Evolutionary conservation across 306 rosid genomes (phyloP).

Genomic region (Datisca glomerata): DNA sequence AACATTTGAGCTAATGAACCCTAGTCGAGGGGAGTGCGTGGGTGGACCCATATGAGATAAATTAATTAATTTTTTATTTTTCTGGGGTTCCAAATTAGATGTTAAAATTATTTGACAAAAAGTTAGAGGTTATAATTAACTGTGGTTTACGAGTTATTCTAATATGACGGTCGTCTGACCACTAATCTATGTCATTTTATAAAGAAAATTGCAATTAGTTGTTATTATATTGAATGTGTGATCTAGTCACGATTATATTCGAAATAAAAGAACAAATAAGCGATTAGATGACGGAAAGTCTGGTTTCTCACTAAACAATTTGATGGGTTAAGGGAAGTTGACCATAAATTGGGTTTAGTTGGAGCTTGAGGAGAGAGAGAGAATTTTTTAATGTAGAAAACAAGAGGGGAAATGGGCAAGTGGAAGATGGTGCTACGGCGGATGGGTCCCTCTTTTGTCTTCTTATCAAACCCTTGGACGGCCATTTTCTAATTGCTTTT

Average conservation of each 20-base stretch:
- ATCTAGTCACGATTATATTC: too few relatives aligned
- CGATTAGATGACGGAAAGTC: too few relatives aligned
- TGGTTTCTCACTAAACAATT: too few relatives aligned
- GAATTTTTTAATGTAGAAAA: conserved; percentile 5
- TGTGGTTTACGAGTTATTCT: not conserved
- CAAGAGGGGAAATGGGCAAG: conserved; percentile 41
- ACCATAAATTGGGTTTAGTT: conserved; percentile 4
- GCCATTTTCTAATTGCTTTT: conserved; percentile 9
- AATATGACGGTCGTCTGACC: too few relatives aligned
- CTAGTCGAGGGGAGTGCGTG: not conserved
- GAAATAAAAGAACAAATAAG: too few relatives aligned
- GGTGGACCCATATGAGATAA: not conserved
- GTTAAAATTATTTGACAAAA: too few relatives aligned
- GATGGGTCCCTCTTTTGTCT: conserved; percentile 46
- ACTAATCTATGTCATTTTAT: too few relatives aligned
- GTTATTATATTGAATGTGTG: too few relatives aligned
- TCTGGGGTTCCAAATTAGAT: too few relatives aligned
- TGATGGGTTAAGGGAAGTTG: not conserved
- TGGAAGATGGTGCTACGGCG: conserved; percentile 60
- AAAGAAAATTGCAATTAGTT: too few relatives aligned
- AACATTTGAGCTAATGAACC: not conserved
- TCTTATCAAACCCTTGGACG: conserved; percentile 27
- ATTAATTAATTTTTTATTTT: too few relatives aligned
- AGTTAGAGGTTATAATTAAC: not conserved
- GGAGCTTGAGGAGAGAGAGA: not conserved